Conservation (phyloP, 306 rosid genomes). For the Lathyrus tuberosus region DNA sequence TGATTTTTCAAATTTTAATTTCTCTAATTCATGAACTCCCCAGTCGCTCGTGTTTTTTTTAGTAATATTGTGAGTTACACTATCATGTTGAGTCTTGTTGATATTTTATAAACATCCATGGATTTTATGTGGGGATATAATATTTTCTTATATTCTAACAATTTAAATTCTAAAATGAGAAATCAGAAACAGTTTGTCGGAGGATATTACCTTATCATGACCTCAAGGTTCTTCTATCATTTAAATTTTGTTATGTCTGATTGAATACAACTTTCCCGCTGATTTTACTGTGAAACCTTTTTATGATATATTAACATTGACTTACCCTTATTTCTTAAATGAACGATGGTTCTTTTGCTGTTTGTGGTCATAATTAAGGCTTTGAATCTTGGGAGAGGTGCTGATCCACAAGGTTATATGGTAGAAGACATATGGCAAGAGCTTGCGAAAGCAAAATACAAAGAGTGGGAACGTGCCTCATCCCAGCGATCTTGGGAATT, state of each 20-base stretch:
- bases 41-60: not conserved
- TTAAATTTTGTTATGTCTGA: not conserved
- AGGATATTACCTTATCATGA: not conserved
- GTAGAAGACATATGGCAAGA: constrained; percentile 96
- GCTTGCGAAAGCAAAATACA: constrained; percentile 83
- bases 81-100: not conserved
- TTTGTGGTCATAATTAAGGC: constrained; percentile 56
- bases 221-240: not conserved
- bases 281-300: not conserved
- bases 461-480: constrained; percentile 79
- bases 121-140: not conserved
- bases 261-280: constrained; percentile 10
- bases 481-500: constrained; percentile 72
- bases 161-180: not conserved
- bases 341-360: constrained; percentile 5
- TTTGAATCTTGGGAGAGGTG: constrained; percentile 95
- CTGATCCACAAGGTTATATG: constrained; percentile 72
- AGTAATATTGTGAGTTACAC: not conserved
- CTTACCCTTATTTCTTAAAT: not conserved
- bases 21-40: not conserved
- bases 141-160: too few relatives aligned
- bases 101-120: constrained; percentile 7
- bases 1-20: not conserved
- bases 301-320: constrained; percentile 11
- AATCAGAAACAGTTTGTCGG: not conserved